Conservation (phyloP, 2,329 filamentous ascomycete genomes). For the Drechslerella dactyloides region DNA sequence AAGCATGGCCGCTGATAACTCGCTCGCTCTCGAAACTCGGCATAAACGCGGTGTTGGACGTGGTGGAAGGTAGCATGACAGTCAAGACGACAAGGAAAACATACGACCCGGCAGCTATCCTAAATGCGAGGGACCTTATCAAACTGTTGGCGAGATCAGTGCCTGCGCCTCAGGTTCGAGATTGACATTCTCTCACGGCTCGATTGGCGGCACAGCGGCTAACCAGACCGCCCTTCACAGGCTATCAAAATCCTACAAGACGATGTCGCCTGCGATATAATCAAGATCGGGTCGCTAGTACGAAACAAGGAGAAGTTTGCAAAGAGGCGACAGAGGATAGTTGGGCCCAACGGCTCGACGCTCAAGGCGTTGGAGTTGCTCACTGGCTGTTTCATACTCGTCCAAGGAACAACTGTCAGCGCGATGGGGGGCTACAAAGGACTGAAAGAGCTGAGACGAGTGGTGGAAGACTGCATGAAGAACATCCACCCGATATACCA, state of each 20-base stretch:
- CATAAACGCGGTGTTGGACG: conserved; percentile 88
- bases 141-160: conserved; percentile 90
- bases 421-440: conserved; percentile 93
- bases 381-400: conserved; percentile 88
- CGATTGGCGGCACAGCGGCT: conserved; percentile 2
- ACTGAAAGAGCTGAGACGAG: conserved; percentile 85
- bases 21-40: conserved; percentile 83
- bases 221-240: conserved; percentile 30
- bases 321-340: conserved; percentile 88
- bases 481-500: conserved; percentile 91
- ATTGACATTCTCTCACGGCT: conserved; percentile 47
- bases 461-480: conserved; percentile 94
- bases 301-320: conserved; percentile 94
- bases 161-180: conserved; percentile 73
- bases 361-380: conserved; percentile 92
- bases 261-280: conserved; percentile 87
- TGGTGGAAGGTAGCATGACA: conserved; percentile 95
- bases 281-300: conserved; percentile 91
- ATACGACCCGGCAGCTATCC: conserved; percentile 86
- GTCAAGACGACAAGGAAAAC: conserved; percentile 94
- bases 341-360: conserved; percentile 89
- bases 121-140: conserved; percentile 92
- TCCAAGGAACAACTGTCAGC: conserved; percentile 94
- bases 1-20: conserved; percentile 91
- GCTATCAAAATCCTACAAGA: conserved; percentile 94